A percentile compares a stretch with the other conserved stretches of the same genome.
phyloP scores from a whole-genome alignment of 805 yeast species.

The Zygotorulaspora chibaensis region DNA sequence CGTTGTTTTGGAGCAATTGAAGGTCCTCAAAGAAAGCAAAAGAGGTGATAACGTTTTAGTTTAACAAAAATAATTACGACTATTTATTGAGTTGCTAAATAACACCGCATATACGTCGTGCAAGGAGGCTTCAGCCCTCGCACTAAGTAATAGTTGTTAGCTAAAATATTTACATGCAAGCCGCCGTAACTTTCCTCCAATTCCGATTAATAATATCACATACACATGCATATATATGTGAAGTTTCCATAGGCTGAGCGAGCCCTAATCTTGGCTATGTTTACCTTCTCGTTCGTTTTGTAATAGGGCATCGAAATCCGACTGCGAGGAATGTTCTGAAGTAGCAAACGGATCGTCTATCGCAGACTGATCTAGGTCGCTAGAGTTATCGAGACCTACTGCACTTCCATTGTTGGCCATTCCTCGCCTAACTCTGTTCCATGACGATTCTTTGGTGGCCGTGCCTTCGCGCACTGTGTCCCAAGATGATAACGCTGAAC shows the following conservation, averaged over 20 bases:
- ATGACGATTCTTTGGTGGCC: constrained; percentile 23
- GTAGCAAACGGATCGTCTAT: constrained; percentile 9
- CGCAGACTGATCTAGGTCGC: constrained; percentile 1
- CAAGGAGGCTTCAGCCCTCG: too few species aligned
- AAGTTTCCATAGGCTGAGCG: too few species aligned
- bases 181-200: too few species aligned
- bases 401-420: neutral
- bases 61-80: constrained; percentile 9
- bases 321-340: constrained; percentile 13
- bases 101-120: too few species aligned
- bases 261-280: constrained; percentile 1
- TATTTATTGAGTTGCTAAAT: too few species aligned
- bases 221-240: too few species aligned
- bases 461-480: constrained; percentile 34
- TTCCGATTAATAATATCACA: too few species aligned
- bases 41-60: constrained; percentile 60
- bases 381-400: neutral
- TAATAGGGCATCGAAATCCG: constrained; percentile 19
- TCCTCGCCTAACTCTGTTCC: constrained; percentile 32
- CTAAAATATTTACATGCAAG: too few species aligned
- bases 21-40: constrained; percentile 63
- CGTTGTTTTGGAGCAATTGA: constrained; percentile 65
- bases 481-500: constrained; percentile 35
- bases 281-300: constrained; percentile 17
- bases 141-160: too few species aligned